Evolutionary conservation across 1,284 basidiomycete species (phyloP), one percentile per base, ranked within the genome.

Genomic region (Termitomyces sp.): DNA sequence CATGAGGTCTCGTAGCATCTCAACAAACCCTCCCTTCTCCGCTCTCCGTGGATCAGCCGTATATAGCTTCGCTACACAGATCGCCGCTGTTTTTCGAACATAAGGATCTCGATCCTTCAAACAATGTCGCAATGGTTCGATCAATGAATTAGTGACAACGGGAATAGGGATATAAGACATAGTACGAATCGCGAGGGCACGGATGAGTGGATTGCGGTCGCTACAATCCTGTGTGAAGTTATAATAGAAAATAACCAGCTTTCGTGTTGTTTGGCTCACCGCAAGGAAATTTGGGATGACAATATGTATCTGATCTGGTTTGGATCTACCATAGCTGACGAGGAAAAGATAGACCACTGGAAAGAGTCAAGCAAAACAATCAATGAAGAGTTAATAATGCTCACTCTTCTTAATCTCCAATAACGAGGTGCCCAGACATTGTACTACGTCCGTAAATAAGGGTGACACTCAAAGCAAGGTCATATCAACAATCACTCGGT

Each of bases 321-420:
- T 93, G 45, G 87, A 79, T 54, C 90, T 81, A 43, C 91, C 93
- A 67, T 97, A 97, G 73, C 92, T 95, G 64, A 95, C 85, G 53
- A 97, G 81, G 72, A 91, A 97, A 39, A 94, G 81, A 71, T 94
- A 94, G 42, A 93, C 90, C 90, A 93, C 93, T 96, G 62, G 8
- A 41, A n/a, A 46, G 33, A 33, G 44, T 42, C 30, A 50, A 42
- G 21, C 38, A 7, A 40, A 39, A 40, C 28, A 0, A 7, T 34
- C 51, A 48, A 49, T 40, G 21, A 3, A 10, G 3, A 21, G 31
- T 14, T 14, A 41, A 43, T 21, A 14, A 14, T 52, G 18, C 84
- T 68, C 64, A 94, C 96, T 98, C 80, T 99, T 99, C 80, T 99
- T 99, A 69, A 99, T 96, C 71, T 99, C 97, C 35, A 99, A 78